These are phyloP conservation scores for Tanozyma kutaoensis DNA, from an alignment of 805 yeast genomes.

Conservation along the genomic window DNA sequence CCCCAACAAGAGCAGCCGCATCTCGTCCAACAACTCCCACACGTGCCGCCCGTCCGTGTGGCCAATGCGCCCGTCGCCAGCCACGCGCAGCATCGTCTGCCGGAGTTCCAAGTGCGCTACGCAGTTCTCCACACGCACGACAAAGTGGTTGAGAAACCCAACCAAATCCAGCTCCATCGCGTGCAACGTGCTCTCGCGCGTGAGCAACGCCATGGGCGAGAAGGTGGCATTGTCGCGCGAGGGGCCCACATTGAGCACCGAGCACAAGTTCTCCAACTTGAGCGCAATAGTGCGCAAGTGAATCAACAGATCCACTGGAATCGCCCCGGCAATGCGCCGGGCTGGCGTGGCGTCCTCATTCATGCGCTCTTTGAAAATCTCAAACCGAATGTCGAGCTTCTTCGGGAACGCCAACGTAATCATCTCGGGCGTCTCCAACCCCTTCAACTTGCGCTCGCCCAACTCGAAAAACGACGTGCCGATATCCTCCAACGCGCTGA, in stretches of 20 bases:
- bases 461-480: constrained; percentile 57
- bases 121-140: constrained; percentile 56
- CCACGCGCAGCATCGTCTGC: constrained; percentile 10
- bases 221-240: constrained; percentile 8
- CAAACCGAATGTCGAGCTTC: constrained; percentile 26
- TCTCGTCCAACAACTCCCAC: constrained; percentile 12
- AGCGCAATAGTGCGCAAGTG: constrained; percentile 41
- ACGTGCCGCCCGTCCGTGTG: constrained; percentile 9
- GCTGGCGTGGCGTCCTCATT: constrained; percentile 5
- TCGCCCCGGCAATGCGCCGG: constrained; percentile 20
- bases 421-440: constrained; percentile 84
- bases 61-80: constrained; percentile 11
- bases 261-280: constrained; percentile 44
- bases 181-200: too few relatives aligned
- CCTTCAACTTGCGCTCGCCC: constrained; percentile 87
- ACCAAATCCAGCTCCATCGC: constrained; percentile 32
- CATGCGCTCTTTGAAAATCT: constrained; percentile 19
- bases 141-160: constrained; percentile 46
- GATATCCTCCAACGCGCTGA: constrained; percentile 46
- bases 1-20: too few relatives aligned
- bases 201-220: too few relatives aligned
- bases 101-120: constrained; percentile 23
- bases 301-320: constrained; percentile 32
- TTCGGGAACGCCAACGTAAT: constrained; percentile 71
- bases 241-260: constrained; percentile 32